Percentiles rank a stretch among this genome's conserved stretches.
Conservation (phyloP, 2,329 filamentous ascomycete species). For the Cephalotrichum gorgonifer region DNA sequence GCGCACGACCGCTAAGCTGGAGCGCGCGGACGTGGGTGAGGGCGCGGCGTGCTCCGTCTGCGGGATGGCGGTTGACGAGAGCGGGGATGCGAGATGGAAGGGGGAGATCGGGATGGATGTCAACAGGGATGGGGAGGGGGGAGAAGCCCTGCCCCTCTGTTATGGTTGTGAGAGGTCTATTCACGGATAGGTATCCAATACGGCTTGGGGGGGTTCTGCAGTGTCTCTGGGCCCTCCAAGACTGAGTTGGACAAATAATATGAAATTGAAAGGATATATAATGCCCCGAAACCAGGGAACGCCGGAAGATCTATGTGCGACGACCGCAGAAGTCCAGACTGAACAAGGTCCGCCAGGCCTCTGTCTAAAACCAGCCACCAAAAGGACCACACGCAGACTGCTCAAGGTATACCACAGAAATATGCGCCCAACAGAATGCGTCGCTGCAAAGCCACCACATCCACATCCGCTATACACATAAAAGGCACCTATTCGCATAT, state of each 20-base stretch:
- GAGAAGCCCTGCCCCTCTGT: slow-evolving; percentile 46
- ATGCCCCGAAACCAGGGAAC: neutral
- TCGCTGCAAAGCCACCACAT: neutral
- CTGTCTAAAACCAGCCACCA: neutral
- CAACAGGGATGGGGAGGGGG: slow-evolving; percentile 20
- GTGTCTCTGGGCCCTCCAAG: neutral
- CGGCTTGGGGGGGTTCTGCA: neutral
- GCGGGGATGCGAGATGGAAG: slow-evolving; percentile 53
- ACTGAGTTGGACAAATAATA: too few species aligned
- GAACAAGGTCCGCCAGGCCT: slow-evolving; percentile 8
- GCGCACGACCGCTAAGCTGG: slow-evolving; percentile 75
- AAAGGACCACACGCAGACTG: neutral
- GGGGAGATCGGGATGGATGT: slow-evolving; percentile 44
- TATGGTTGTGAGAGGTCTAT: slow-evolving; percentile 65
- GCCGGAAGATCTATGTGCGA: slow-evolving; percentile 1
- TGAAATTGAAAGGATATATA: too few species aligned
- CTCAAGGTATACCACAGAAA: neutral
- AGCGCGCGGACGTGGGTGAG: slow-evolving; percentile 24
- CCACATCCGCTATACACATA: slow-evolving; percentile 5
- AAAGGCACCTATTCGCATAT: neutral
- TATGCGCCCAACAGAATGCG: neutral
- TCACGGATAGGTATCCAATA: slow-evolving; percentile 29
- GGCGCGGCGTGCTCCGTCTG: slow-evolving; percentile 52
- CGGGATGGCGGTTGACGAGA: slow-evolving; percentile 52
- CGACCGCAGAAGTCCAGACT: slow-evolving; percentile 10